phyloP scores from a whole-genome alignment of 1,139 yeast species.

The Suhomyces terraborum region DNA sequence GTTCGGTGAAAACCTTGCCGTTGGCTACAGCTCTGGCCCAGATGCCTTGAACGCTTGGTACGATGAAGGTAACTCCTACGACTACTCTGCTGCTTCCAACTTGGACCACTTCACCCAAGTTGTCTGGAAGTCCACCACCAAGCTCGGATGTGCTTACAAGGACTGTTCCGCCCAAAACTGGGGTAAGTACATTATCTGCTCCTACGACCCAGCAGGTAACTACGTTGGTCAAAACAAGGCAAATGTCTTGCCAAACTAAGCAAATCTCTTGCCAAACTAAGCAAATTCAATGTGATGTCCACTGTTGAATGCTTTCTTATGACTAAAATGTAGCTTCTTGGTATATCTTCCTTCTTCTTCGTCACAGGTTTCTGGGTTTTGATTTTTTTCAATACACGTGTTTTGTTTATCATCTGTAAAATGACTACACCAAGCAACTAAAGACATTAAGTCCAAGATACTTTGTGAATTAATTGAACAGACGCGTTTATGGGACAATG shows the following conservation, averaged over 20 bases:
- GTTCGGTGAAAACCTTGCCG: constrained; percentile 87
- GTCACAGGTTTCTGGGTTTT: constrained; percentile 8
- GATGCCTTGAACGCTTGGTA: constrained; percentile 83
- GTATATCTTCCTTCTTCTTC: constrained; percentile 7
- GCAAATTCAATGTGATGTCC: constrained; percentile 4
- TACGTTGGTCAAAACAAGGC: constrained; percentile 46
- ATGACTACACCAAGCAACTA: no score
- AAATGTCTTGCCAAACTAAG: constrained; percentile 48
- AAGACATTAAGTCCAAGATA: no score
- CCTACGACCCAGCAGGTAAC: constrained; percentile 56
- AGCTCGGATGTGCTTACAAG: constrained; percentile 43
- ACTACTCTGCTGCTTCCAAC: constrained; percentile 39
- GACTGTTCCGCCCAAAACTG: constrained; percentile 44
- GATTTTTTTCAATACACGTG: constrained; percentile 10
- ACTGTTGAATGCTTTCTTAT: constrained; percentile 7
- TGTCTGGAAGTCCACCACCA: constrained; percentile 39
- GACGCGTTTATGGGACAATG: not conserved
- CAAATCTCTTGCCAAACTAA: constrained; percentile 48
- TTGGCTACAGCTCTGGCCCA: constrained; percentile 58
- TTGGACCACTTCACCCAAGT: constrained; percentile 47
- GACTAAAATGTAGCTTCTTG: constrained; percentile 6
- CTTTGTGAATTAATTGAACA: not conserved
- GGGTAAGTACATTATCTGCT: constrained; percentile 57
- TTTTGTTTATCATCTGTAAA: not conserved
- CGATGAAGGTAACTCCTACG: constrained; percentile 61